Base-by-base conservation (phyloP, 176 grass and related monocot species). In the Zea luxurians region DNA sequence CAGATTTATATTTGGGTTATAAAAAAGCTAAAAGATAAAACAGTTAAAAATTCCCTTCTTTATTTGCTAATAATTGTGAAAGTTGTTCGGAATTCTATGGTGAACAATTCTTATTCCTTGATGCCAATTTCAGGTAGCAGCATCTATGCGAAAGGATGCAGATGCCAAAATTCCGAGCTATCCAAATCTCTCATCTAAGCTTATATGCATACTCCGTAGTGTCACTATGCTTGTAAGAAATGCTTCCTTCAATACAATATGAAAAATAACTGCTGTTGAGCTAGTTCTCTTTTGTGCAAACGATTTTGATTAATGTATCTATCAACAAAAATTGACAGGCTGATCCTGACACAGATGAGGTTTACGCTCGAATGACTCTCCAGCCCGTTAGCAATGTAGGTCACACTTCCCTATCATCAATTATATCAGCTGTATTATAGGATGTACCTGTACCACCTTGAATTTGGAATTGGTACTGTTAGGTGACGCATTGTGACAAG, bases 291-390 rank as follows among this genome's bases (percentile, higher is more conserved):
- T 35, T 46, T 84, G 75, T 35, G 38, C 2, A 4, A 12, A 74
- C 8, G 3, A 17, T 79, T 46, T 55, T 34, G 58, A 17, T 61
- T 44, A 0, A 81, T 48, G 21, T 6, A 16, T 73, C 36, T 87
- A 42, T 74, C 13, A 37, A 37, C 72, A 69, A 61, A 82, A 89
- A 21, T 74, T 84, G 79, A 64, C 67, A 93, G 91, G 87, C 87
- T 74, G 91, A 93, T 75, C 83, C 70, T 80, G 91, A 93, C 44
- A 93, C 91, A 21, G 91, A 93, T 90, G 91, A 93, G 78, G 87
- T 93, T 72, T 93, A 93, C 73, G 91, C 91, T 76, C 91, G 72
- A 50, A 93, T 93, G 84, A 93, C 84, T 85, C 87, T 93, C 70
- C 82, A 93, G 46, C 91, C 91, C 27, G 84, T 90, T 75, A 93